phyloP scores from a whole-genome alignment of 2,329 filamentous ascomycete species.

The Calonectria fujianensis region DNA sequence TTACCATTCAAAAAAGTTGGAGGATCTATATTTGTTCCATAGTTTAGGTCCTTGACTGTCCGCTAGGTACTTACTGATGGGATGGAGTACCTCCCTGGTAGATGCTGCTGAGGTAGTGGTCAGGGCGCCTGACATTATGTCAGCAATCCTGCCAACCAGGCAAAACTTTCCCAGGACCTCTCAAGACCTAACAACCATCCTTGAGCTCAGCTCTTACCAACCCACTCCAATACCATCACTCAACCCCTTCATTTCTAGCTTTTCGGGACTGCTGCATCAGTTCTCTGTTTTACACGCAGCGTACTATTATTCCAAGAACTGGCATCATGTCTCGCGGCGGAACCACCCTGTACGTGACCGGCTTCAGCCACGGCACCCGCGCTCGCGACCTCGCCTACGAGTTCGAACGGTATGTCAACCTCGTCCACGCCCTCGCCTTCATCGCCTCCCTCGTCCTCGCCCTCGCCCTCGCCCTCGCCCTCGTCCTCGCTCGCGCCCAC shows the following conservation, averaged over 20 bases:
- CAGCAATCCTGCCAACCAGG: slow-evolving; percentile 47
- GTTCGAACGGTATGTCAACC: slow-evolving; percentile 99
- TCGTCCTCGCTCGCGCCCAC: slow-evolving; percentile 56
- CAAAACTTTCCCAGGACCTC: slow-evolving; percentile 54
- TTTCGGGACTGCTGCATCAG: slow-evolving; percentile 54
- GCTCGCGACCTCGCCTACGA: slow-evolving; percentile 99
- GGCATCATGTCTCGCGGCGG: slow-evolving; percentile 90
- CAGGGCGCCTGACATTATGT: slow-evolving; percentile 48
- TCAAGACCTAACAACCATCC: slow-evolving; percentile 50
- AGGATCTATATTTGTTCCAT: background rate
- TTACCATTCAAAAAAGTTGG: background rate
- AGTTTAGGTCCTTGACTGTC: no score
- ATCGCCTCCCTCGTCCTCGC: slow-evolving; percentile 56
- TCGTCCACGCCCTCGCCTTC: slow-evolving; percentile 63
- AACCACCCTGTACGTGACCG: slow-evolving; percentile 97
- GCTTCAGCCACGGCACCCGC: slow-evolving; percentile 99
- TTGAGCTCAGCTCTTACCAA: slow-evolving; percentile 45
- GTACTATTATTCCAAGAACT: slow-evolving; percentile 34
- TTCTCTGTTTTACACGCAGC: slow-evolving; percentile 41
- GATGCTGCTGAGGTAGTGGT: slow-evolving; percentile 7
- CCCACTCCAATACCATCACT: slow-evolving; percentile 50
- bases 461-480: slow-evolving; percentile 53
- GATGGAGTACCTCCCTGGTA: background rate
- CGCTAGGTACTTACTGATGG: no score
- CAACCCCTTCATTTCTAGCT: slow-evolving; percentile 40